Conservation (phyloP, 169 alveolate species). For the Eimeria falciformis region DNA sequence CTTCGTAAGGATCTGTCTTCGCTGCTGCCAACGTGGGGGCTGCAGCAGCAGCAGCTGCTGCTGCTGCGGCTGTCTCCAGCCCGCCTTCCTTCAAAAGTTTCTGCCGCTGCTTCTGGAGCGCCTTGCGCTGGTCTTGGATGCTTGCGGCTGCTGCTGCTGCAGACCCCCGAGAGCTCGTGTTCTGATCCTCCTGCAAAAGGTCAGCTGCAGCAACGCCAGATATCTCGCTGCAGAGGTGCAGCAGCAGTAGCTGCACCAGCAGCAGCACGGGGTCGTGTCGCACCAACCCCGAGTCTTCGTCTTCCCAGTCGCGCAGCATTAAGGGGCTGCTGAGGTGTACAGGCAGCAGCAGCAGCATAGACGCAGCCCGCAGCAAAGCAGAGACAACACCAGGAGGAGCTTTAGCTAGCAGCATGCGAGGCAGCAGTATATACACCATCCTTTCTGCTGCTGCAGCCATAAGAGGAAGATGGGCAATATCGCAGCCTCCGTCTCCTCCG, state of each 20-base stretch:
- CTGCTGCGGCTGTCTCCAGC: conserved; percentile 48
- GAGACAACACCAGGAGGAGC: conserved; percentile 23
- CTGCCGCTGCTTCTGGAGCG: conserved; percentile 55
- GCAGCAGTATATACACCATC: conserved; percentile 29
- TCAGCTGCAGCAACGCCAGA: conserved; percentile 44
- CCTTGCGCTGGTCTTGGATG: conserved; percentile 25
- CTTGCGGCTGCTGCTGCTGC: conserved; percentile 62
- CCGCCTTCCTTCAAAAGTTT: conserved; percentile 24
- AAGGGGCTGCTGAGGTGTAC: conserved; percentile 62
- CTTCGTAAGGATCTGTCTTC: not conserved
- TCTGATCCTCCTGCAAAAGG: conserved; percentile 27
- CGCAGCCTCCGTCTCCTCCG: conserved; percentile 50
- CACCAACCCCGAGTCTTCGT: conserved; percentile 36
- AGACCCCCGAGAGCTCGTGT: not conserved
- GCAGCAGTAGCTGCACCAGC: conserved; percentile 63
- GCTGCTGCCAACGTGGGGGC: not conserved
- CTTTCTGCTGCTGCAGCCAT: conserved; percentile 64
- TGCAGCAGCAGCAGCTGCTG: conserved; percentile 32
- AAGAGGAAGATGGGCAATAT: conserved; percentile 7
- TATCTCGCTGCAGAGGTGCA: conserved; percentile 39
- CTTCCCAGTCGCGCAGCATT: conserved; percentile 1
- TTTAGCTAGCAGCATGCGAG: conserved; percentile 53
- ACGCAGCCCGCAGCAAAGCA: conserved; percentile 39
- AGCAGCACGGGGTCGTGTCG: conserved; percentile 66
- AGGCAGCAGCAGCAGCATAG: conserved; percentile 67